Evolutionary conservation across 2,329 filamentous ascomycete species (phyloP).

Genomic region (Mollisia scopiformis): DNA sequence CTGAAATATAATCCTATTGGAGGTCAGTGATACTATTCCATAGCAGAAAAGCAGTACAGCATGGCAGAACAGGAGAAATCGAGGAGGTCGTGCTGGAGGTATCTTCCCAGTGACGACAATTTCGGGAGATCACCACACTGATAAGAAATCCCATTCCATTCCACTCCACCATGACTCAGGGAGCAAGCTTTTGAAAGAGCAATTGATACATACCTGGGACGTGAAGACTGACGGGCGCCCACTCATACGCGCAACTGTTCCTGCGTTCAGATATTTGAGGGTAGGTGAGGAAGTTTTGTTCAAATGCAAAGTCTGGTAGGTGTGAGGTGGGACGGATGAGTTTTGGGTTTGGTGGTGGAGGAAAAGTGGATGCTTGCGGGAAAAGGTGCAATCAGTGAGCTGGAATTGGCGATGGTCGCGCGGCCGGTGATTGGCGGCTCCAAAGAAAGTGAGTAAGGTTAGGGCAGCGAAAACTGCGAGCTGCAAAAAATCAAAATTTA

Average conservation of each 20-base stretch:
- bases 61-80: constrained; percentile 5
- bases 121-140: constrained; percentile 13
- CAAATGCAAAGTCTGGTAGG: constrained; percentile 9
- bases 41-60: constrained; percentile 15
- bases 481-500: constrained; percentile 3
- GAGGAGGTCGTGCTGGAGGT: constrained; percentile 5
- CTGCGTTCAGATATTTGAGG: constrained; percentile 11
- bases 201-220: constrained; percentile 67
- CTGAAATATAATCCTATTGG: constrained; percentile 74
- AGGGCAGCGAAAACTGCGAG: background rate
- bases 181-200: constrained; percentile 5
- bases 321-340: constrained; percentile 4
- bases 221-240: constrained; percentile 83
- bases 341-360: constrained; percentile 9
- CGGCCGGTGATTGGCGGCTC: constrained; percentile 8
- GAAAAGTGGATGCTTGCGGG: too few relatives aligned
- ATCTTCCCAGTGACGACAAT: constrained; percentile 7
- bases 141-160: too few relatives aligned
- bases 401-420: constrained; percentile 10
- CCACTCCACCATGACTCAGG: constrained; percentile 18
- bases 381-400: constrained; percentile 9
- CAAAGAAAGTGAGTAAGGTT: background rate
- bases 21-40: constrained; percentile 45
- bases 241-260: constrained; percentile 73
- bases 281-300: constrained; percentile 13